Evolutionary conservation across 2,329 filamentous ascomycete genomes (phyloP), one percentile per base, ranked within the genome.

Genomic region (Thielaviopsis euricoi): DNA sequence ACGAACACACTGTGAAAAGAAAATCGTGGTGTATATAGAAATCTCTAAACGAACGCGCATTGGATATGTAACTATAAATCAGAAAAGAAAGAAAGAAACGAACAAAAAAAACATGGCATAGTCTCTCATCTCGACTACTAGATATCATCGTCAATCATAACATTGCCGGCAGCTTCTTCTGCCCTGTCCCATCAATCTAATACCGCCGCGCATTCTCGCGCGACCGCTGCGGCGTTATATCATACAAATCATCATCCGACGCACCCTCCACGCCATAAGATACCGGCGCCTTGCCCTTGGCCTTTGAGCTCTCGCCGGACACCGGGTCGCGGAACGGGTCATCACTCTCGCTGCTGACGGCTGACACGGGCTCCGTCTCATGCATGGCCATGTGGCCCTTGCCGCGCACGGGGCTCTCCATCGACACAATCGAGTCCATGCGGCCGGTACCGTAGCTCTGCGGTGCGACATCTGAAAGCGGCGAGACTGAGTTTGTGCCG

Each of bases 231-330:
- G 67, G 64, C 17, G 66, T 65, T n/a, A 70, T 65, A 50, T 71
- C 69, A 57, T 75, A 74, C 48, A 74, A 63, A 53, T 73, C 70
- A 37, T 72, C 70, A 40, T 69, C 67, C 43, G 69, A 66, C 7
- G 62, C 62, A 21, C 64, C 64, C 29, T 64, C 58, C n/a, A 57
- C 56, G 15, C 63, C 62, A 23, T 57, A 51, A 53, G 60, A 57
- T 3, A 61, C 63, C 29, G 63, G 62, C 56, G 64, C 60, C 21
- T 58, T 58, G 46, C 62, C 54, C 15, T 61, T 53, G 33, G 60
- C 59, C 23, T 60, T 64, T 46, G 58, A 61, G 7, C 62, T 40
- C 19, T 62, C 56, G 25, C 56, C 63, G 17, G 61, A 29, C 1
- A 50, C 19, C 7, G 68, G 67, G 50, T 70, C 69, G 13, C 62